Conservation (phyloP, 495 filamentous ascomycete species). For the Neurospora sp. region DNA sequence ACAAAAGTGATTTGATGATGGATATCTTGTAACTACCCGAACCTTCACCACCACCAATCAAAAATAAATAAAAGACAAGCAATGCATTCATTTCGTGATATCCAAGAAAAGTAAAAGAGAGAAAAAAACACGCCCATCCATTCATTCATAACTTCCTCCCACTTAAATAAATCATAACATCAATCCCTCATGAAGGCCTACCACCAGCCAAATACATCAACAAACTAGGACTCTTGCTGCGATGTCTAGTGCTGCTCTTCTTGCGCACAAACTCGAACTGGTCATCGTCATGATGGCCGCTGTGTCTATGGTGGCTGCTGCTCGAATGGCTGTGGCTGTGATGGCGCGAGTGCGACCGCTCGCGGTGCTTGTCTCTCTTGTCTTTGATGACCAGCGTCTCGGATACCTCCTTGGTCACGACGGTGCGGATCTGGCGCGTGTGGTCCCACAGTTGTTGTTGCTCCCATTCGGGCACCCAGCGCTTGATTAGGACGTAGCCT, state of each 20-base stretch:
- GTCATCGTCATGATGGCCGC: conserved; percentile 39
- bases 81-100: neutral
- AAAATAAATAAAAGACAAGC: neutral
- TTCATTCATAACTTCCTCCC: neutral
- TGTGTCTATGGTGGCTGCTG: conserved; percentile 36
- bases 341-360: conserved; percentile 24
- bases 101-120: neutral
- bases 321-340: conserved; percentile 38
- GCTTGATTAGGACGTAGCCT: conserved; percentile 66
- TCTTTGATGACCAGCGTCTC: conserved; percentile 29
- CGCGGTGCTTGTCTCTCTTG: conserved; percentile 21
- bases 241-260: conserved; percentile 35
- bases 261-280: conserved; percentile 51
- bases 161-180: neutral
- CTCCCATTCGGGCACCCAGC: conserved; percentile 61
- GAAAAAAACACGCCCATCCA: neutral
- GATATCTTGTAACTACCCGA: neutral
- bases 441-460: conserved; percentile 66
- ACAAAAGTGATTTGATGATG: neutral
- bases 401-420: conserved; percentile 26
- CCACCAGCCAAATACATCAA: conserved; percentile 39
- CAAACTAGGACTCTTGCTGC: conserved; percentile 37
- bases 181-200: conserved; percentile 20
- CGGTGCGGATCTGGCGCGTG: conserved; percentile 49
- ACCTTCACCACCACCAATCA: neutral